These are phyloP conservation scores for Myxozyma kluyveri DNA, from an alignment of 805 yeast genomes.

Conservation along the genomic window DNA sequence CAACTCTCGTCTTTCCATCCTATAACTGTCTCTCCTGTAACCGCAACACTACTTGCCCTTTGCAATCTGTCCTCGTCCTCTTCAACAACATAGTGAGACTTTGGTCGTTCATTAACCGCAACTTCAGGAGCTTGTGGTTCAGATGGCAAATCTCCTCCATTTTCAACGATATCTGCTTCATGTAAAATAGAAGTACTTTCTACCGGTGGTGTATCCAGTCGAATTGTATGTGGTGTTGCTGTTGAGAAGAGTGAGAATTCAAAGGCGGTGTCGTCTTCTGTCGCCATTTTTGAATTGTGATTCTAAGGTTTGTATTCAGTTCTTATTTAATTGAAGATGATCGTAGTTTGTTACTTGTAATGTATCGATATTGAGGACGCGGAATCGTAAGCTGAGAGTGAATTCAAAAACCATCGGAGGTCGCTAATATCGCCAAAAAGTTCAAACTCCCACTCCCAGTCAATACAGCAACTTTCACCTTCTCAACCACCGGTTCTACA, in stretches of 20 bases:
- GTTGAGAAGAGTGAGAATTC: neutral
- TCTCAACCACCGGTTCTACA: no score
- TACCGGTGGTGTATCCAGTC: conserved; percentile 8
- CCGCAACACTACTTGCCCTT: no score
- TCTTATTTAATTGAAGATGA: neutral
- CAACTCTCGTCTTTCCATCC: no score
- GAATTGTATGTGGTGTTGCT: neutral
- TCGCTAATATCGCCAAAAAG: no score
- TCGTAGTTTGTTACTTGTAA: neutral
- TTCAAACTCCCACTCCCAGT: no score
- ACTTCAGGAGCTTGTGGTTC: conserved; percentile 11
- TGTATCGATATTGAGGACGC: no score
- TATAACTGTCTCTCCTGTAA: conserved; percentile 21
- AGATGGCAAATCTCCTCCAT: conserved; percentile 1
- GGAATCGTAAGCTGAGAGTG: no score
- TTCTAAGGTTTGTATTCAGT: neutral
- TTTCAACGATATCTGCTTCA: neutral
- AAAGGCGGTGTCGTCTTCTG: neutral
- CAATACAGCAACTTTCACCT: no score
- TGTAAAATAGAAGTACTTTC: conserved; percentile 20
- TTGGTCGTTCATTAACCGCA: conserved; percentile 22
- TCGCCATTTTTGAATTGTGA: neutral
- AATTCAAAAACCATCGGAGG: no score
- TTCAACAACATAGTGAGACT: conserved; percentile 20
- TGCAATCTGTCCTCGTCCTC: no score